A percentile compares a stretch with the other conserved stretches of the same genome.
Conservation (phyloP, 2,329 filamentous ascomycete species). For the Pezicula radicicola region DNA sequence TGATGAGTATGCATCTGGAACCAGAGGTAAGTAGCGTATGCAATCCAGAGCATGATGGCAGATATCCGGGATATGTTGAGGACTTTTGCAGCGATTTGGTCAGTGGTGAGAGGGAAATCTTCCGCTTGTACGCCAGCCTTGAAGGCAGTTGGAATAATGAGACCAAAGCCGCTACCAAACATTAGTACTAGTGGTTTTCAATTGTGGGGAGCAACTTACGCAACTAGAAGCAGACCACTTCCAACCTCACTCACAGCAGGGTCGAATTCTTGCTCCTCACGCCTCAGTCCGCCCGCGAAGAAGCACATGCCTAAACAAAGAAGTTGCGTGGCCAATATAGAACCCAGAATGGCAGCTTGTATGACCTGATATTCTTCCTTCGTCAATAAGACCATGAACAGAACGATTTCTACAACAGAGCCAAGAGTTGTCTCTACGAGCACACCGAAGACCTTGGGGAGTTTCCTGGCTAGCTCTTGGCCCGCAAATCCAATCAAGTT, state of each 20-base stretch:
- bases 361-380: conserved; percentile 64
- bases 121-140: conserved; percentile 39
- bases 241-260: conserved; percentile 77
- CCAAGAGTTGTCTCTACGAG: conserved; percentile 63
- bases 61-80: conserved; percentile 68
- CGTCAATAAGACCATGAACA: conserved; percentile 73
- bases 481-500: conserved; percentile 75
- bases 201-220: conserved; percentile 49
- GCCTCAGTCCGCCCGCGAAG: conserved; percentile 68
- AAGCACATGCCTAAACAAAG: conserved; percentile 80
- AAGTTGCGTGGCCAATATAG: conserved; percentile 77
- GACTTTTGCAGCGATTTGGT: conserved; percentile 47
- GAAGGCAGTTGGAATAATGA: conserved; percentile 44
- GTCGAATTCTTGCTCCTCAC: conserved; percentile 69
- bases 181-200: conserved; percentile 5
- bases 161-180: conserved; percentile 40
- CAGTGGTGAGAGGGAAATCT: conserved; percentile 23
- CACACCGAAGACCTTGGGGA: conserved; percentile 70
- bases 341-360: conserved; percentile 79
- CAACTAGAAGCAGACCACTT: conserved; percentile 72
- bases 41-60: conserved; percentile 66
- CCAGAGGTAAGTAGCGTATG: conserved; percentile 64
- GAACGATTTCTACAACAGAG: conserved; percentile 75
- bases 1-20: conserved; percentile 80
- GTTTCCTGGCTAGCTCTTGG: conserved; percentile 68